Evolutionary conservation across 2,329 filamentous ascomycete species (phyloP), one percentile per base, ranked within the genome.

Genomic region (Plectosphaerella sp.): DNA sequence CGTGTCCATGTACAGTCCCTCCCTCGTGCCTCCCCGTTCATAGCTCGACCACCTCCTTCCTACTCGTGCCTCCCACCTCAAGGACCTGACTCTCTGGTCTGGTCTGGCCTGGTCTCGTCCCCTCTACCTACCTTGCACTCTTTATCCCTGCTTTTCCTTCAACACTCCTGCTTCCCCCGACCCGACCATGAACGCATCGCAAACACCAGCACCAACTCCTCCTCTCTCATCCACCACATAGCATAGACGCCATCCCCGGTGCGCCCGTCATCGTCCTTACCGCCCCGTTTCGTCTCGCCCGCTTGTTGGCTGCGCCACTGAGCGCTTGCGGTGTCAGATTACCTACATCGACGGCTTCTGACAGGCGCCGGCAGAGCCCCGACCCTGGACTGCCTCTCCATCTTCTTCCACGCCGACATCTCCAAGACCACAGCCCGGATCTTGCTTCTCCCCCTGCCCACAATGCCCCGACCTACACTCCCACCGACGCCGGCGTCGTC

Each of bases 401-500:
- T 22, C 22, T 22, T 22, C 22, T 22, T 22, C 22, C 22, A 22
- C 22, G 22, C 5, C 22, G 22, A 22, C 22, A 22, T 22, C 22
- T 5, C 22, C 22, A 22, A 33, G 28, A 39, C 28, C 52, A 48
- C 25, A 49, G 33, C 5, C 28, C 47, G 46, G 49, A 15, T 42
- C 47, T 16, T 18, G 22, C 33, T 49, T 47, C 18, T 33, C 37
- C 37, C 5, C 24, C 22, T 8, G 14, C 28, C 47, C 58, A 67
- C 56, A 57, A 91, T 91, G 88, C 82, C 87, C 66, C 83, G 79
- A 53, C 76, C 80, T 45, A 76, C 74, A 51, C 76, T 85, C 50
- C 89, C 87, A 45, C 89, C 86, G 43, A 95, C 90, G 47, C 91
- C 90, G 41, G 85, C 83, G 49, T 88, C 89, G 11, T 93, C 89